Evolutionary conservation across 2,329 filamentous ascomycete species (phyloP), one percentile per base, ranked within the genome.

Genomic region (Tetracladium maxilliforme): DNA sequence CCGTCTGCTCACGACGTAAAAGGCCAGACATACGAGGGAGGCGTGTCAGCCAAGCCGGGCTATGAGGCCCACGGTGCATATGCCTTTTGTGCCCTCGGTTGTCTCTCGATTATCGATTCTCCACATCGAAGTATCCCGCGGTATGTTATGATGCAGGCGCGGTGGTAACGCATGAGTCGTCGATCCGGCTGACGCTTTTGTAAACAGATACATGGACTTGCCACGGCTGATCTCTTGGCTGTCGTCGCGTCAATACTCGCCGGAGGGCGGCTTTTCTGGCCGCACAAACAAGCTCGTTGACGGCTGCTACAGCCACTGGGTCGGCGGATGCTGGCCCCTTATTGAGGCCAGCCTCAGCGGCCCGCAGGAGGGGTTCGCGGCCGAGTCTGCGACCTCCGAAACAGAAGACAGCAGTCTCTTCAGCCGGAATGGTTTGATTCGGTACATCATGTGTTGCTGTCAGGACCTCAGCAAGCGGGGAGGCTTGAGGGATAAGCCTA

Each of bases 261-360:
- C 87, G 4, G 90, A 95, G 49, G 86, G 86, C 35, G 90, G 90
- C 18, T 86, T 93, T 44, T 79, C 82, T 20, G 90, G 90, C 32
- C 77, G 90, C 38, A 93, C 87, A 15, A 95, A 95, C 61, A 98
- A 98, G 56, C 65, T 98, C 16, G 90, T 95, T 16, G 90, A 98
- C 49, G 90, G 87, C 22, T 98, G 90, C 55, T 98, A 98, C 56
- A 92, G 82, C 47, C 87, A 94, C 52, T 98, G 90, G 90, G 78
- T 93, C 17, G 90, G 90, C 27, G 80, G 79, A 27, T 95, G 86
- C 56, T 98, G 86, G 82, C 77, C 87, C 22, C 54, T 98, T 35
- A 61, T 95, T 37, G 79, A 94, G 56, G 81, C 82, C 29, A 75
- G 75, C 27, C 54, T 90, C 30, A 64, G 66, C 36, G 68, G 65